phyloP scores from a whole-genome alignment of 2,329 filamentous ascomycete genomes.

The Basipetospora chlamydospora region DNA sequence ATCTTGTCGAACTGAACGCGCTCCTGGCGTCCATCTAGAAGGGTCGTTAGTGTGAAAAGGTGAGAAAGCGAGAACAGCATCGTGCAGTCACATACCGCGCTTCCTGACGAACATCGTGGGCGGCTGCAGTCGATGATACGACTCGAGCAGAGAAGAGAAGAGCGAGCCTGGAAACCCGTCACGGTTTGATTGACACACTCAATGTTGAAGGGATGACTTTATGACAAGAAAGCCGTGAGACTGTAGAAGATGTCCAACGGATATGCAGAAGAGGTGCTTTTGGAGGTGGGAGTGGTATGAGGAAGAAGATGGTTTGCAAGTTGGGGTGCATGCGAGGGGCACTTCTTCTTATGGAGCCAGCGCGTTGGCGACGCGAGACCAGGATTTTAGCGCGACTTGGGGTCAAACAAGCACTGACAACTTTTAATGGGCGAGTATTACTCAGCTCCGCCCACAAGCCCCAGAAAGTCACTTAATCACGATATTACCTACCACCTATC shows the following conservation, averaged over 20 bases:
- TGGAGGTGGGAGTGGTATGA: too few relatives aligned
- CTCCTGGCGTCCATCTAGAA: conserved; percentile 94
- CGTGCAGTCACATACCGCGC: conserved; percentile 45
- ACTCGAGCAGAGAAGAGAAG: too few relatives aligned
- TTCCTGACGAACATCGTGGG: conserved; percentile 47
- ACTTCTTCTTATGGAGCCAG: conserved; percentile 2
- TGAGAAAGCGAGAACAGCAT: conserved; percentile 1
- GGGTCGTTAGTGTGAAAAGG: conserved; percentile 14
- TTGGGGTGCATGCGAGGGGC: conserved; percentile 6
- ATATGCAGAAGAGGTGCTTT: too few relatives aligned
- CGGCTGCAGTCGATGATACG: too few relatives aligned
- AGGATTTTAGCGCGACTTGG: conserved; percentile 3
- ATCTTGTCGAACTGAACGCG: conserved; percentile 99
- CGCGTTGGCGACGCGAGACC: conserved; percentile 4
- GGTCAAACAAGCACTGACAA: too few relatives aligned
- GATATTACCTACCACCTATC: too few relatives aligned
- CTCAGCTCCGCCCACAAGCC: neutral
- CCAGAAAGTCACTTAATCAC: too few relatives aligned
- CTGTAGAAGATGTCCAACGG: too few relatives aligned
- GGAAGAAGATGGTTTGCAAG: conserved; percentile 10
- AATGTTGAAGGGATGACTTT: too few relatives aligned
- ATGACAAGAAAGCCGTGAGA: conserved; percentile 5
- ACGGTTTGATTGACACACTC: too few relatives aligned
- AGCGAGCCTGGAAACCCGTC: too few relatives aligned
- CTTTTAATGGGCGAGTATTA: neutral